These are phyloP conservation scores for Penicillium manginii DNA, from an alignment of 495 filamentous ascomycete species.

Conservation along the genomic window DNA sequence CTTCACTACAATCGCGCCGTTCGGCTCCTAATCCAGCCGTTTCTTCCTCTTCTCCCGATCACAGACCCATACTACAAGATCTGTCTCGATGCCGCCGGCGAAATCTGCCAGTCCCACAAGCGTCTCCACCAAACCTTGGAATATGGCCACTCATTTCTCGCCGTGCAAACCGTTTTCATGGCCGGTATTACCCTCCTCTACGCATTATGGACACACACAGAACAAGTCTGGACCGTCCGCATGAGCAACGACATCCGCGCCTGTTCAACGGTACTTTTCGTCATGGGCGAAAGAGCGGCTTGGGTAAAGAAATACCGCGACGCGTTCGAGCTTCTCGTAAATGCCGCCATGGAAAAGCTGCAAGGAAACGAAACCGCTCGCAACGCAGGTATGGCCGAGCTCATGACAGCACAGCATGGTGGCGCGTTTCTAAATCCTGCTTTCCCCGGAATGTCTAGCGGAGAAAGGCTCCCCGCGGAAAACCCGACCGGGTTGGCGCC, in stretches of 20 bases:
- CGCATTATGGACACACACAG: constrained; percentile 50
- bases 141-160: constrained; percentile 59
- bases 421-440: constrained; percentile 15
- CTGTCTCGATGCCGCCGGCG: constrained; percentile 53
- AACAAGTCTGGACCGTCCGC: constrained; percentile 53
- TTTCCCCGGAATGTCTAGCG: constrained; percentile 17
- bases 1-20: constrained; percentile 57
- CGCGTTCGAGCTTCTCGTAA: constrained; percentile 56
- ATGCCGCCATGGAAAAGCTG: constrained; percentile 58
- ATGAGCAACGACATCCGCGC: constrained; percentile 59
- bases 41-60: constrained; percentile 51
- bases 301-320: constrained; percentile 60
- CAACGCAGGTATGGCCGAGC: constrained; percentile 44
- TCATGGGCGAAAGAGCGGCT: constrained; percentile 56
- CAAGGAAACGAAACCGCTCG: constrained; percentile 44
- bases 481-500: constrained; percentile 21
- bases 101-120: constrained; percentile 59
- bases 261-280: constrained; percentile 57
- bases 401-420: constrained; percentile 46
- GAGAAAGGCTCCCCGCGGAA: constrained; percentile 20
- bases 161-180: constrained; percentile 60
- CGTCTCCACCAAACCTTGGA: constrained; percentile 54
- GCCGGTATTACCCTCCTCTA: constrained; percentile 57
- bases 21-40: constrained; percentile 55
- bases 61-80: constrained; percentile 55